These are phyloP conservation scores for Boletus vermiculosoides DNA, from an alignment of 768 basidiomycete species.

Conservation along the genomic window DNA sequence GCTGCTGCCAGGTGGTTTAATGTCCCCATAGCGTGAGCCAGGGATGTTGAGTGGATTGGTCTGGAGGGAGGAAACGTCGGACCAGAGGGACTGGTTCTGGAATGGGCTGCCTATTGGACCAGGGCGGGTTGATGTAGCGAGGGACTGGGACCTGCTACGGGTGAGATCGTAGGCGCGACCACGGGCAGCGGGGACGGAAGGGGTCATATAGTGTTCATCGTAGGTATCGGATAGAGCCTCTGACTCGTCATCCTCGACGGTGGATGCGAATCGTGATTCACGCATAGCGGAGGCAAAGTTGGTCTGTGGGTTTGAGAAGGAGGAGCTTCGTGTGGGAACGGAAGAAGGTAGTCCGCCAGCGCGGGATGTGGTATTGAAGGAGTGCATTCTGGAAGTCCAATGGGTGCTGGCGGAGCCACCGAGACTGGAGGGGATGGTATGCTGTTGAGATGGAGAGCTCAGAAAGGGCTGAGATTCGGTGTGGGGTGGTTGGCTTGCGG, in stretches of 20 bases:
- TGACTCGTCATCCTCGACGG: slow-evolving; percentile 80
- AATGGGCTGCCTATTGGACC: slow-evolving; percentile 52
- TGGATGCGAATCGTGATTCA: slow-evolving; percentile 67
- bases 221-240: slow-evolving; percentile 62
- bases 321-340: slow-evolving; percentile 64
- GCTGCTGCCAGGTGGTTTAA: slow-evolving; percentile 59
- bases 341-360: slow-evolving; percentile 43
- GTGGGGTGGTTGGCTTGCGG: slow-evolving; percentile 69
- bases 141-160: slow-evolving; percentile 74
- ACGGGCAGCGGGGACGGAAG: slow-evolving; percentile 42
- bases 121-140: slow-evolving; percentile 58
- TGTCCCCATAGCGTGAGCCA: slow-evolving; percentile 52
- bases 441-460: slow-evolving; percentile 52
- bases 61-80: slow-evolving; percentile 47
- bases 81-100: slow-evolving; percentile 49
- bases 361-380: slow-evolving; percentile 41
- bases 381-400: slow-evolving; percentile 46
- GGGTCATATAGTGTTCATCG: slow-evolving; percentile 52
- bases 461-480: slow-evolving; percentile 46
- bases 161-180: slow-evolving; percentile 67
- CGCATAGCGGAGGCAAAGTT: slow-evolving; percentile 67
- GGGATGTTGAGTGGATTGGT: slow-evolving; percentile 61
- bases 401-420: slow-evolving; percentile 33
- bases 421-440: slow-evolving; percentile 50
- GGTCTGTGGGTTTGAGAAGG: slow-evolving; percentile 58